Conservation (phyloP, 768 basidiomycete species). For the Lepiota venenata region DNA sequence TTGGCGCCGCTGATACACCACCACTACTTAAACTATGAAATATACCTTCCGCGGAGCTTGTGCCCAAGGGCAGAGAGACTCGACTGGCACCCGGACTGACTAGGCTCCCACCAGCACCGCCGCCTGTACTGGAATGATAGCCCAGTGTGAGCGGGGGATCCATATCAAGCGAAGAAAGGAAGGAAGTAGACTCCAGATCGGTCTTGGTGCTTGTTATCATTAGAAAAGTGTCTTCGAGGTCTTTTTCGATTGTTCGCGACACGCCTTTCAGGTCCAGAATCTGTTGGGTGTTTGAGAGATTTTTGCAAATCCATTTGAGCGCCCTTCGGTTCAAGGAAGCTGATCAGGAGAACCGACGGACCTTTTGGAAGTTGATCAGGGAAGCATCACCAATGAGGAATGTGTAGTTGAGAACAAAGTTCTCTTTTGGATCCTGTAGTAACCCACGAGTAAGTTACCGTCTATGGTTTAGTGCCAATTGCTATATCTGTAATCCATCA, state of each 20-base stretch:
- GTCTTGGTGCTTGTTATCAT: constrained; percentile 90
- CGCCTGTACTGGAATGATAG: constrained; percentile 16
- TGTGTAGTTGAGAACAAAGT: constrained; percentile 94
- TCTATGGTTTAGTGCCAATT: not conserved
- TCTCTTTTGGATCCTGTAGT: constrained; percentile 83
- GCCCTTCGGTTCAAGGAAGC: too few relatives aligned
- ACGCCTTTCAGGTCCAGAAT: constrained; percentile 95
- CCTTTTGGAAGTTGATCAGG: constrained; percentile 98
- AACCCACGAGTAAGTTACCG: not conserved
- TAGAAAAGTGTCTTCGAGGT: constrained; percentile 87
- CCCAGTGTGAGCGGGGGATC: constrained; percentile 59
- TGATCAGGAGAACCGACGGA: constrained; percentile 19
- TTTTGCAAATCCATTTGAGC: not conserved
- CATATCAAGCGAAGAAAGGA: constrained; percentile 95
- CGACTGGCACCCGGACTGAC: constrained; percentile 66
- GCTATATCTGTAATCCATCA: not conserved
- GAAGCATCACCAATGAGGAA: constrained; percentile 92
- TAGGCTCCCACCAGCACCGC: constrained; percentile 44
- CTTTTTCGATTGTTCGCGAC: constrained; percentile 80
- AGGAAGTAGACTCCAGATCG: constrained; percentile 86
- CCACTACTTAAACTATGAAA: constrained; percentile 49
- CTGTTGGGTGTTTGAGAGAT: constrained; percentile 35
- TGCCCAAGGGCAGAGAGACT: constrained; percentile 47
- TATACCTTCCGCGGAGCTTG: constrained; percentile 44
- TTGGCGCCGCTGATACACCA: constrained; percentile 52